Percentiles rank a stretch among this genome's conserved stretches.
These are phyloP conservation scores for Macrophomina pseudophaseolina DNA, from an alignment of 2,329 filamentous ascomycete genomes.

Conservation along the genomic window DNA sequence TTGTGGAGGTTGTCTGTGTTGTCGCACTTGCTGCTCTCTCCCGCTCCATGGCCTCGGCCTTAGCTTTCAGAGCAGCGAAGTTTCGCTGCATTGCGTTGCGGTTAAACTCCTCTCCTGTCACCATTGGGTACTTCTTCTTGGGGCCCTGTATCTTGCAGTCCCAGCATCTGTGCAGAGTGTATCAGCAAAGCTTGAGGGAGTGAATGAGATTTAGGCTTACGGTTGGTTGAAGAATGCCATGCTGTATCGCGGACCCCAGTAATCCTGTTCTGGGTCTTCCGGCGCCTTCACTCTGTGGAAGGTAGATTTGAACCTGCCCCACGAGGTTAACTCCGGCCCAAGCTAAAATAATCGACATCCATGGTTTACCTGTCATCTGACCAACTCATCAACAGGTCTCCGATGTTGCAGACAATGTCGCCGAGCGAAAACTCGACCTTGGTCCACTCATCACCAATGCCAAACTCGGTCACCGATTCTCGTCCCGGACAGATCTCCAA, in stretches of 20 bases:
- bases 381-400: constrained; percentile 70
- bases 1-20: not conserved
- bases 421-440: constrained; percentile 61
- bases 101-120: constrained; percentile 67
- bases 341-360: not conserved
- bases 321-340: not conserved
- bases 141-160: constrained; percentile 66
- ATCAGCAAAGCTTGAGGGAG: not conserved
- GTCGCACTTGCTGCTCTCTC: not conserved
- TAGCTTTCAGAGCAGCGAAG: constrained; percentile 58
- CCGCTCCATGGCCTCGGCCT: constrained; percentile 31
- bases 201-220: constrained; percentile 30
- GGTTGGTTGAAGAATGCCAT: constrained; percentile 72
- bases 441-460: constrained; percentile 66
- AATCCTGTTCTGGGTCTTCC: constrained; percentile 54
- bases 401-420: constrained; percentile 69
- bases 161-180: constrained; percentile 38
- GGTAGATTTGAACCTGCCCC: constrained; percentile 64
- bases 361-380: constrained; percentile 56
- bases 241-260: constrained; percentile 66
- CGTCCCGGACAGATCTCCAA: constrained; percentile 69
- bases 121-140: constrained; percentile 63
- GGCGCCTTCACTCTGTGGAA: constrained; percentile 69
- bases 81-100: constrained; percentile 62
- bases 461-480: constrained; percentile 65